These are phyloP conservation scores for Prillingera fragicola DNA, from an alignment of 1,284 basidiomycete genomes.

Conservation along the genomic window DNA sequence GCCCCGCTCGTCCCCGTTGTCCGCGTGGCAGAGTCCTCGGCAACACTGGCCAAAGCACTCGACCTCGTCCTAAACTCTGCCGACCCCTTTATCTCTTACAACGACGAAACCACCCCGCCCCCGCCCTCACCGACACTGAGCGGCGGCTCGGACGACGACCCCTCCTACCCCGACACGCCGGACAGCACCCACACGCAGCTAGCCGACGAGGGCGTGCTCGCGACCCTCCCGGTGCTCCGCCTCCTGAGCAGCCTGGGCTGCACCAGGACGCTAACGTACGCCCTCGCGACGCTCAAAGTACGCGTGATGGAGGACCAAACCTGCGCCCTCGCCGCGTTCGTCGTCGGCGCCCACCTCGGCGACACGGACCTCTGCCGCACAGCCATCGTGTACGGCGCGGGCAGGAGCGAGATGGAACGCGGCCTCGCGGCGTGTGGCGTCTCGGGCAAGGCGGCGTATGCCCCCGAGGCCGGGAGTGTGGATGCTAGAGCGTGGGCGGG, in stretches of 20 bases:
- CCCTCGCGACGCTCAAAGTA: conserved; percentile 6
- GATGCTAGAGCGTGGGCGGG: too few species aligned
- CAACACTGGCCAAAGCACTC: neutral
- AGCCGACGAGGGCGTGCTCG: too few species aligned
- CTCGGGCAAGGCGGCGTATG: too few species aligned
- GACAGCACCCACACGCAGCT: too few species aligned
- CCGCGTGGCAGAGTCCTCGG: neutral
- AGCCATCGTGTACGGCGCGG: conserved; percentile 15
- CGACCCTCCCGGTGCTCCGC: neutral
- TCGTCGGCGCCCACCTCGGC: conserved; percentile 10
- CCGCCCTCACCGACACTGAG: too few species aligned
- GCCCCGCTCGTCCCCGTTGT: neutral
- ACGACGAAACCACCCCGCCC: too few species aligned
- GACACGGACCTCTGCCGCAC: conserved; percentile 14
- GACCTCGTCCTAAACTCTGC: neutral
- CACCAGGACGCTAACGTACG: neutral
- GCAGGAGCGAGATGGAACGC: too few species aligned
- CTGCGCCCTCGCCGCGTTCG: conserved; percentile 12
- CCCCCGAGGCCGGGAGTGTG: too few species aligned
- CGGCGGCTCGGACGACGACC: neutral
- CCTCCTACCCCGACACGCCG: neutral
- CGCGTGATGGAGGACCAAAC: conserved; percentile 10
- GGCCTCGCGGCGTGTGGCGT: too few species aligned
- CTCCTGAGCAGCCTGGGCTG: conserved; percentile 5
- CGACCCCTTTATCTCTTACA: conserved; percentile 7